Conservation (phyloP, 208 protist species). For the Wallacemonas sp. region DNA sequence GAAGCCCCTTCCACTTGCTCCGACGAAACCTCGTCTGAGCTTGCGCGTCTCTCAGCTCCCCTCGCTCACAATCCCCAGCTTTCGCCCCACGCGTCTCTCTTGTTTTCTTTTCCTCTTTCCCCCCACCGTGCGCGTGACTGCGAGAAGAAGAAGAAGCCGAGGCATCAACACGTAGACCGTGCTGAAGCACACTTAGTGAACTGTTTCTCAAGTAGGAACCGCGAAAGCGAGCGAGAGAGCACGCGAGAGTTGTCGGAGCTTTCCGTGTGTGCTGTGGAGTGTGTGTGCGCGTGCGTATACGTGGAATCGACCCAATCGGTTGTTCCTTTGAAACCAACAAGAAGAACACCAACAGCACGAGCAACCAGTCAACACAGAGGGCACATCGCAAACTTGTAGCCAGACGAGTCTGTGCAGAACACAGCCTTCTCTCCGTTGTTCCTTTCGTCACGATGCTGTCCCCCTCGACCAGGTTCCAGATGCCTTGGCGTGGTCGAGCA, state of each 20-base stretch:
- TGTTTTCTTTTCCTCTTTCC: neutral
- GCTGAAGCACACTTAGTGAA: neutral
- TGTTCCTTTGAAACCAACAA: neutral
- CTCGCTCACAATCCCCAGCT: neutral
- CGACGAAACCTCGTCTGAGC: neutral
- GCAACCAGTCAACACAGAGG: neutral
- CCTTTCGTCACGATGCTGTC: constrained; percentile 1
- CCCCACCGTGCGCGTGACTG: neutral
- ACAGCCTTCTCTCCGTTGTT: no score
- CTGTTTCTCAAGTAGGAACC: neutral
- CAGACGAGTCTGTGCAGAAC: no score
- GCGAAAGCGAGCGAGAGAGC: neutral
- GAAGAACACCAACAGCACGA: neutral
- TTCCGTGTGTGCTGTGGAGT: neutral
- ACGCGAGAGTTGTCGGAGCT: neutral
- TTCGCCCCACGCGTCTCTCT: neutral
- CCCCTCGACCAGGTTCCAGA: neutral
- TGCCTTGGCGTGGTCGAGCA: neutral
- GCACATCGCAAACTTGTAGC: no score
- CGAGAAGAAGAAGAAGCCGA: neutral
- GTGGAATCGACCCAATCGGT: neutral
- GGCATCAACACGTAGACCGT: neutral
- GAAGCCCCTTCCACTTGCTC: neutral
- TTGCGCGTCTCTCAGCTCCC: neutral
- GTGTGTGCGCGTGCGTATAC: constrained; percentile 1